These are phyloP conservation scores for Didymella arachidicola DNA, from an alignment of 2,329 filamentous ascomycete species.

Conservation along the genomic window DNA sequence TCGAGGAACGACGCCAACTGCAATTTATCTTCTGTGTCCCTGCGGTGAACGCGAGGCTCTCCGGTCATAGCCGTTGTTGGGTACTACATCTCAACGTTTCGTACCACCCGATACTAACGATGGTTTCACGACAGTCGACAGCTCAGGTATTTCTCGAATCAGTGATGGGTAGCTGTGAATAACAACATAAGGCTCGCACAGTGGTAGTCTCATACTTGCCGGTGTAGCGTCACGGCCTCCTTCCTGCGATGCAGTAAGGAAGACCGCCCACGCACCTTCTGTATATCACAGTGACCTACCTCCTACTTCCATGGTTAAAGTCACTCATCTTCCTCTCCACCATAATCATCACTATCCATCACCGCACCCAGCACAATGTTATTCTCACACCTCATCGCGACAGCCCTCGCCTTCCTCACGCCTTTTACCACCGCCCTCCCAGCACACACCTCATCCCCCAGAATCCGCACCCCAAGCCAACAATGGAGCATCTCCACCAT, in stretches of 20 bases:
- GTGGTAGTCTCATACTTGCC: background rate
- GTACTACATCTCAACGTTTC: conserved; percentile 1
- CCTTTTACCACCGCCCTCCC: conserved; percentile 5
- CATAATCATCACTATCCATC: background rate
- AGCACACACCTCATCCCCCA: background rate
- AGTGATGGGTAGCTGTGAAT: background rate
- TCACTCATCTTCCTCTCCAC: background rate
- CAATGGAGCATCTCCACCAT: conserved; percentile 33
- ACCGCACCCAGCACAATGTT: background rate
- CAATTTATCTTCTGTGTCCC: background rate
- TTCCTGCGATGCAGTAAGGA: background rate
- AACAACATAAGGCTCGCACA: too few species aligned
- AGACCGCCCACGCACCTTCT: background rate
- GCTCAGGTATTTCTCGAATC: background rate
- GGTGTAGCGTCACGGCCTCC: background rate
- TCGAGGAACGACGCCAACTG: background rate
- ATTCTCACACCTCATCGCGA: background rate
- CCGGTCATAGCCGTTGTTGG: background rate
- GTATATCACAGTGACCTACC: background rate
- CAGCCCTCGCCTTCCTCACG: background rate
- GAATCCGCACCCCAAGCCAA: conserved; percentile 10
- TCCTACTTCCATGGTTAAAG: background rate
- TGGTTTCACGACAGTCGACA: background rate
- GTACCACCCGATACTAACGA: conserved; percentile 2
- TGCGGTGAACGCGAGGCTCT: conserved; percentile 6